Evolutionary conservation across 2,329 filamentous ascomycete species (phyloP).

Genomic region (Zymoseptoria passerinii): DNA sequence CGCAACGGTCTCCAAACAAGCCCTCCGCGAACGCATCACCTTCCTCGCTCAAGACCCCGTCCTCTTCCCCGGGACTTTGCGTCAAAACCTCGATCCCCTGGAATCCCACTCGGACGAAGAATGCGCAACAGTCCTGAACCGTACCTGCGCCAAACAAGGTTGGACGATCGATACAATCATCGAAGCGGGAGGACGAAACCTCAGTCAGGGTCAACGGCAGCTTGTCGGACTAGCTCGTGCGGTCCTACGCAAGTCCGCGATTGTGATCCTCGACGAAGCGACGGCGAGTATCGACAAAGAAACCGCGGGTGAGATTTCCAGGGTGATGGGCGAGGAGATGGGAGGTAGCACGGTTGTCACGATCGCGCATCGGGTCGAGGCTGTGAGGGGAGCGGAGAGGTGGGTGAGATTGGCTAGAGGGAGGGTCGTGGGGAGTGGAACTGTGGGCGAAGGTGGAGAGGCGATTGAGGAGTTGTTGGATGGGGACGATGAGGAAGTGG

Average conservation of each 20-base stretch:
- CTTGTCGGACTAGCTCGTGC: constrained; percentile 57
- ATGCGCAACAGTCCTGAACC: constrained; percentile 45
- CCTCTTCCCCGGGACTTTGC: constrained; percentile 54
- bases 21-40: constrained; percentile 53
- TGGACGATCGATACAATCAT: constrained; percentile 51
- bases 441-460: constrained; percentile 14
- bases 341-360: constrained; percentile 54
- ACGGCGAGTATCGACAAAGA: constrained; percentile 58
- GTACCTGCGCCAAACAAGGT: constrained; percentile 47
- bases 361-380: constrained; percentile 57
- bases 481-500: neutral
- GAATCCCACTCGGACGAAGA: constrained; percentile 48
- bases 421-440: constrained; percentile 34
- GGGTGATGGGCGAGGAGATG: constrained; percentile 49
- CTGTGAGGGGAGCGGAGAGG: constrained; percentile 51
- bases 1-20: constrained; percentile 49
- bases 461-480: constrained; percentile 9
- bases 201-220: constrained; percentile 58
- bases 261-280: constrained; percentile 59
- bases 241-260: constrained; percentile 50
- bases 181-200: constrained; percentile 53
- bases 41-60: constrained; percentile 62
- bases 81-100: constrained; percentile 55
- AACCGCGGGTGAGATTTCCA: constrained; percentile 50
- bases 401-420: constrained; percentile 48